Base-by-base conservation (phyloP, 139 green algal species). In the Chlorella vulgaris region DNA sequence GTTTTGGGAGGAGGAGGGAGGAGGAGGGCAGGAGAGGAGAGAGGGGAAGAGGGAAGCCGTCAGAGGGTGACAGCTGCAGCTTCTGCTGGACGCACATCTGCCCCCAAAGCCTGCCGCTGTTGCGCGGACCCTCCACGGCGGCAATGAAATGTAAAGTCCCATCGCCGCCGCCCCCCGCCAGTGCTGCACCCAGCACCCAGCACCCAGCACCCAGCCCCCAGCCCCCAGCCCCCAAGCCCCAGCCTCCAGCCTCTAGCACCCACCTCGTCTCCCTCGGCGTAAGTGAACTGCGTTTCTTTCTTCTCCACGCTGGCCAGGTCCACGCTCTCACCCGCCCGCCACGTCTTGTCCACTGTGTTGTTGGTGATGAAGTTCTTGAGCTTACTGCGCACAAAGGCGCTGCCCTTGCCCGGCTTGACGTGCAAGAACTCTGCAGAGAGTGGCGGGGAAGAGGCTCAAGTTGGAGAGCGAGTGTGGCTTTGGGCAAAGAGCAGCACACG, bases 351-450 rank as follows among this genome's bases (percentile, higher is more conserved):
- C 0, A 98, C 86, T 7, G 91, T 94, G 81, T 93, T 95, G 7
- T 90, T 89, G 1, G 93, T 98, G 42, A 99, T 84, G 83, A 93
- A 96, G 89, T 99, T 99, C 81, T 96, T 97, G 0, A 99, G 88
- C 92, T 99, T 99, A 33, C 95, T 93, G 51, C 97, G 92, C 67
- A 99, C 96, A 85, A 99, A 99, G 4, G 97, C 96, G 13, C 94
- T 87, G 18, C 97, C 97, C 85, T 99, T 99, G 58, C 96, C 96
- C 10, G 47, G 91, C 66, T 99, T 95, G 84, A 99, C 99, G 7
- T 96, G 97, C 76, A 99, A 84, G 84, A 99, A 99, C 85, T 99
- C 97, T 92, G 86, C 78, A 31, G 40, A 28, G 13, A 10, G 18
- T 31, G 40, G 7, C 10, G 15, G 47, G 47, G 47, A 24, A 15